A percentile compares a stretch with the other conserved stretches of the same genome.
Conservation (phyloP, 495 filamentous ascomycete species). For the Neurospora africana region DNA sequence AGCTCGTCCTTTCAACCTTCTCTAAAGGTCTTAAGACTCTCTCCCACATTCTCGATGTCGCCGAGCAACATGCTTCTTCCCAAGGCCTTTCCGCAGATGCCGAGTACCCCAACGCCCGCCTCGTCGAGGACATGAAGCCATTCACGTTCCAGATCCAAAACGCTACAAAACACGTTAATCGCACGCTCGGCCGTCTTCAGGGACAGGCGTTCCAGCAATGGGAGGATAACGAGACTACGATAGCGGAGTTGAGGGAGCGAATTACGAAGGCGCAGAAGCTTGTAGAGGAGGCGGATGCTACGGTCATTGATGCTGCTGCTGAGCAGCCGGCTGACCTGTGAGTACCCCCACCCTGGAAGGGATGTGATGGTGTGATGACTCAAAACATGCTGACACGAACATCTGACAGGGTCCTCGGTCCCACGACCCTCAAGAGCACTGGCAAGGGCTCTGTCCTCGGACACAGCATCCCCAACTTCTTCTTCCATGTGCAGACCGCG, state of each 20-base stretch:
- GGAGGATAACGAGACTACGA: slow-evolving; percentile 15
- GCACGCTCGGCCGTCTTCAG: slow-evolving; percentile 8
- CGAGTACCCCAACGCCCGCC: slow-evolving; percentile 11
- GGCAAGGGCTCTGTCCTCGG: slow-evolving; percentile 19
- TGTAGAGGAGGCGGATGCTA: slow-evolving; percentile 27
- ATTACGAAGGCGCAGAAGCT: slow-evolving; percentile 11
- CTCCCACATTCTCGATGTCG: slow-evolving; percentile 17
- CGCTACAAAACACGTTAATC: slow-evolving; percentile 19
- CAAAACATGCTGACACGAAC: no score
- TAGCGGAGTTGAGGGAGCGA: slow-evolving; percentile 12
- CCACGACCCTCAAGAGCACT: slow-evolving; percentile 1
- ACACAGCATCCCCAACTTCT: slow-evolving; percentile 44
- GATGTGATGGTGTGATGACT: background rate
- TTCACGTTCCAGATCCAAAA: slow-evolving; percentile 39
- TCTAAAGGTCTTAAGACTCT: slow-evolving; percentile 19
- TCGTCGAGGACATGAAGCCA: slow-evolving; percentile 37
- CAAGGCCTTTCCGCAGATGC: slow-evolving; percentile 2
- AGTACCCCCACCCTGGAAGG: no score
- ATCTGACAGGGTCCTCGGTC: background rate
- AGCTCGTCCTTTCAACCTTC: slow-evolving; percentile 16
- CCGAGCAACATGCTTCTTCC: slow-evolving; percentile 14
- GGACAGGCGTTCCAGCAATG: background rate
- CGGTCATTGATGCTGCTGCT: slow-evolving; percentile 22
- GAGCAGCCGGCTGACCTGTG: slow-evolving; percentile 20
- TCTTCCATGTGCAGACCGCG: slow-evolving; percentile 45